Evolutionary conservation across 768 basidiomycete genomes (phyloP).

Genomic region (Trametes cinnabarina): DNA sequence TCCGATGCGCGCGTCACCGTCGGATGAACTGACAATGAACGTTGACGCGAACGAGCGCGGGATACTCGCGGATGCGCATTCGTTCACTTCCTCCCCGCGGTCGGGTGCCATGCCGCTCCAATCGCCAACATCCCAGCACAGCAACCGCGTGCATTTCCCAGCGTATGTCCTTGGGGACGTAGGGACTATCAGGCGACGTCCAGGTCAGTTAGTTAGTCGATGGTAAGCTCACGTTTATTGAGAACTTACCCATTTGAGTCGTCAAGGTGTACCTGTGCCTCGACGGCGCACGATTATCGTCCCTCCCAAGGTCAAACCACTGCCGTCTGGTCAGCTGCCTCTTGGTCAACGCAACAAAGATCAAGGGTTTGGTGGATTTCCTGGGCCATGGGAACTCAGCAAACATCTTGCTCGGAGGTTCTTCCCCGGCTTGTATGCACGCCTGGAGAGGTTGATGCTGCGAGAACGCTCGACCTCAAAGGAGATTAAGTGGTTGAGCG

Average conservation of each 20-base stretch:
- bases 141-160: conserved; percentile 7
- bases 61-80: conserved; percentile 28
- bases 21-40: conserved; percentile 5
- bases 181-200: conserved; percentile 3
- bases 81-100: conserved; percentile 37
- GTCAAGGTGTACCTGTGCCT: conserved; percentile 26
- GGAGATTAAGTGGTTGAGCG: conserved; percentile 36
- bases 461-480: not conserved
- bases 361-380: conserved; percentile 46
- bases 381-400: conserved; percentile 42
- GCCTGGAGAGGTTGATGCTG: not conserved
- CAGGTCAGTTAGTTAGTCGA: not conserved
- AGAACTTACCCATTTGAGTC: not conserved
- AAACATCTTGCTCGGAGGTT: conserved; percentile 36
- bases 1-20: conserved; percentile 6
- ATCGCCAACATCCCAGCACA: conserved; percentile 13
- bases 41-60: conserved; percentile 15
- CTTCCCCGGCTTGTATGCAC: conserved; percentile 43
- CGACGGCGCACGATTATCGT: conserved; percentile 36
- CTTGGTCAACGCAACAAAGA: conserved; percentile 32
- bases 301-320: conserved; percentile 2
- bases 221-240: not conserved
- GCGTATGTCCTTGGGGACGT: not conserved
- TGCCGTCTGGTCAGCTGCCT: not conserved
- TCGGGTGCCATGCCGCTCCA: conserved; percentile 28